Evolutionary conservation across 116 monocot genomes (phyloP), one percentile per base, ranked within the genome.

Genomic region (Papilionanthe hybrid): DNA sequence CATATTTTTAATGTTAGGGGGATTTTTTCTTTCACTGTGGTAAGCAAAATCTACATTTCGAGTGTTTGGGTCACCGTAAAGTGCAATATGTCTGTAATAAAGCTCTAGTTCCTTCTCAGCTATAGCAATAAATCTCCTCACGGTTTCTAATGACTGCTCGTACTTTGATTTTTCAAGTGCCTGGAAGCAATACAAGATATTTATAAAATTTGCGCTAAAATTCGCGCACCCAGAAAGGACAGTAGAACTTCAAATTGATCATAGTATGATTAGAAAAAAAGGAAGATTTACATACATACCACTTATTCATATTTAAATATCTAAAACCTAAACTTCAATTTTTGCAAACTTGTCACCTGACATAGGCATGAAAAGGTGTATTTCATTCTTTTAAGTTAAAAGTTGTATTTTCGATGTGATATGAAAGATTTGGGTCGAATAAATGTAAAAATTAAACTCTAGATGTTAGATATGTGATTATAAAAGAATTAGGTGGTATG

Each of bases 111-210:
- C 93, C 81, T 95, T 95, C 82, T 95, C 93, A 41, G 91, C 84
- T 77, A 95, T 80, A 45, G 91, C 89, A 79, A 95, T 95, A 74
- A 95, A 95, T 10, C 86, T 88, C 86, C 91, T 87, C 11, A 95
- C 95, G 11, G 87, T 95, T 68, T 95, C 95, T 44, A 95, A 88
- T 23, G 93, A 95, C 67, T 95, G 95, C 79, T 95, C 95, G 78
- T 95, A 93, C 78, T 95, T 95, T 10, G 95, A 95, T 79, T 95
- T 95, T 80, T 93, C 93, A 79, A 95, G 95, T 79, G 95, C 92
- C 95, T 95, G 81, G 13, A 87, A 84, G 77, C 23, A 82, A 42
- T 9, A 58, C 1, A 55, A 19, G 11, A 37, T 32, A 27, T 58
- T 78, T 20, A 5, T 78, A n/a, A 78, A 37, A 22, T 57, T 78